Conservation (phyloP, 108 stramenopile genomes). For the Fragilariopsis cylindrus region DNA sequence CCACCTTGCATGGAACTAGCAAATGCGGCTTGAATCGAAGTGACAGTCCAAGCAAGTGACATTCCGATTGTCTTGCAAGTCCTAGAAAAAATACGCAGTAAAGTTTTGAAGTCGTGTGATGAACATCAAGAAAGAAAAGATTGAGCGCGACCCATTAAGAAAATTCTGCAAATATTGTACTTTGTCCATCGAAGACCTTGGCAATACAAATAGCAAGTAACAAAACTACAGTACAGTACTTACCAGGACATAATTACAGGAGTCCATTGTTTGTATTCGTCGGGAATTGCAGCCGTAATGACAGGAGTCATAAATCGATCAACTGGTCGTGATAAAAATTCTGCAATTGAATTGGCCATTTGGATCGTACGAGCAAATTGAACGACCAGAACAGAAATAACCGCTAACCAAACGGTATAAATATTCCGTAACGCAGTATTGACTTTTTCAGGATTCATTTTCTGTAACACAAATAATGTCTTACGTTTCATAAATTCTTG, state of each 20-base stretch:
- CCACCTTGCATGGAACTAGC: slow-evolving; percentile 89
- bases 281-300: slow-evolving; percentile 59
- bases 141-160: neutral
- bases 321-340: slow-evolving; percentile 69
- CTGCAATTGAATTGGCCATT: slow-evolving; percentile 81
- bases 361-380: slow-evolving; percentile 88
- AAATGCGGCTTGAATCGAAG: slow-evolving; percentile 86
- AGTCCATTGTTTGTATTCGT: slow-evolving; percentile 86
- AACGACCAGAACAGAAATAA: slow-evolving; percentile 88
- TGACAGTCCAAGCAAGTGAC: slow-evolving; percentile 90
- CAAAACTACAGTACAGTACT: neutral
- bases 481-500: slow-evolving; percentile 81
- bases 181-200: too few relatives aligned
- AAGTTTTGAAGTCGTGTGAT: too few relatives aligned
- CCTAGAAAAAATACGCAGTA: slow-evolving; percentile 27
- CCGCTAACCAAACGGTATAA: slow-evolving; percentile 85
- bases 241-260: slow-evolving; percentile 67
- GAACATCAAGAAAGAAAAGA: neutral
- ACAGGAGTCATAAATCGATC: slow-evolving; percentile 70
- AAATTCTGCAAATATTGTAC: neutral
- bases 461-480: slow-evolving; percentile 76
- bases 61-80: slow-evolving; percentile 78
- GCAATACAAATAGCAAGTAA: too few relatives aligned
- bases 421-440: slow-evolving; percentile 62
- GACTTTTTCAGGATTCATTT: slow-evolving; percentile 88